Evolutionary conservation across 805 yeast genomes (phyloP).

Genomic region (Wickerhamomyces mucosus): DNA sequence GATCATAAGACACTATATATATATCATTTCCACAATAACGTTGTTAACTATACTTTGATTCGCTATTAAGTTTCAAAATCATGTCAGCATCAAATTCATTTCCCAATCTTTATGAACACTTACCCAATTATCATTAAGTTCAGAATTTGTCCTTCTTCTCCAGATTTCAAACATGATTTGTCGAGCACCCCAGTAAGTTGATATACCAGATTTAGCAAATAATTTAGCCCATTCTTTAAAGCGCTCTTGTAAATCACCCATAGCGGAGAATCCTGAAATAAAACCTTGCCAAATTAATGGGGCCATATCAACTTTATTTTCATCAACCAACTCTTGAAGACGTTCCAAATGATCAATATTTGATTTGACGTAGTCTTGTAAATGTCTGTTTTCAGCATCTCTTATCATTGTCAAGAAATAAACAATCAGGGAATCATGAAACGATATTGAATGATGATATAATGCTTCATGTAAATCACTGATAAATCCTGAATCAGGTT

Average conservation of each 20-base stretch:
- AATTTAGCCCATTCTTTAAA: constrained; percentile 55
- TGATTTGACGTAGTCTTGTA: constrained; percentile 53
- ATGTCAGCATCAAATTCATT: constrained; percentile 62
- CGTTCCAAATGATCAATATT: constrained; percentile 57
- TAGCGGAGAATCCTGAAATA: constrained; percentile 77
- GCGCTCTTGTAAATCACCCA: constrained; percentile 44
- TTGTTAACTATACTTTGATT: too few species aligned
- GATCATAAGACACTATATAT: too few species aligned
- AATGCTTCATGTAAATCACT: constrained; percentile 50
- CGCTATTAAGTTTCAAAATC: too few species aligned
- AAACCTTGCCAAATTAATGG: constrained; percentile 89
- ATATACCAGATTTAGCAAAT: constrained; percentile 48
- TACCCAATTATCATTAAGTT: constrained; percentile 61
- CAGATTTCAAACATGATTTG: constrained; percentile 82
- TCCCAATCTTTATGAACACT: constrained; percentile 78
- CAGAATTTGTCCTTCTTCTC: constrained; percentile 58
- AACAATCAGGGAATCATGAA: constrained; percentile 61
- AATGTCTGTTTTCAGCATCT: constrained; percentile 39
- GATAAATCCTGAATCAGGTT: constrained; percentile 21
- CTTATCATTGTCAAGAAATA: constrained; percentile 62
- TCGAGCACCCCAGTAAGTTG: constrained; percentile 80
- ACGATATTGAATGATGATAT: constrained; percentile 72
- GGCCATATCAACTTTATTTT: constrained; percentile 43
- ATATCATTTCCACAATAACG: too few species aligned
- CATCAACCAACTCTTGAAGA: constrained; percentile 46